These are phyloP conservation scores for Vitis cinerea DNA, from an alignment of 164 flowering plant species.

Conservation along the genomic window DNA sequence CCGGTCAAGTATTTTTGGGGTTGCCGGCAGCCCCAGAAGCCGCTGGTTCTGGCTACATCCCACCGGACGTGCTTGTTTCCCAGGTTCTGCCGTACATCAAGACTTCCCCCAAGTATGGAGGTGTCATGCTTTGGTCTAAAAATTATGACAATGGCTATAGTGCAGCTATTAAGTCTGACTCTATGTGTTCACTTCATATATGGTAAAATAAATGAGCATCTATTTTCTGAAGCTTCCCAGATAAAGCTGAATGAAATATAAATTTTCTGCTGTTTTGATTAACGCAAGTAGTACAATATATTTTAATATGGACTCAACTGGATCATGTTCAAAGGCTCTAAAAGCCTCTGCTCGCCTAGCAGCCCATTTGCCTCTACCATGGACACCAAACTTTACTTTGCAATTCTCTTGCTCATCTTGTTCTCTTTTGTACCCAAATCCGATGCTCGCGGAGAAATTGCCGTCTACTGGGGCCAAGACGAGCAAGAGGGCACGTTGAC, in stretches of 20 bases:
- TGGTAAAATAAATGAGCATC: too few species aligned
- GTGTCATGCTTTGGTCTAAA: slow-evolving; percentile 17
- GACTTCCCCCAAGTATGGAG: slow-evolving; percentile 12
- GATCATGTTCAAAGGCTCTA: too few species aligned
- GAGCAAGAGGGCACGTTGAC: slow-evolving; percentile 13
- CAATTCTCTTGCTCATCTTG: not conserved
- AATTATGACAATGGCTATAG: slow-evolving; percentile 11
- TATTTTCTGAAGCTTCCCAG: too few species aligned
- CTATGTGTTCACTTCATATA: too few species aligned
- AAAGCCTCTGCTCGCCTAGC: too few species aligned
- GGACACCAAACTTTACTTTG: too few species aligned
- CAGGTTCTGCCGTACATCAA: slow-evolving; percentile 7
- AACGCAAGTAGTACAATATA: too few species aligned
- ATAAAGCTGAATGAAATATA: too few species aligned
- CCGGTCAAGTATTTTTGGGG: slow-evolving; percentile 4
- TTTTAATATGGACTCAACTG: too few species aligned
- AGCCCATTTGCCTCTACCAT: too few species aligned
- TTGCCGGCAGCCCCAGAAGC: slow-evolving; percentile 14
- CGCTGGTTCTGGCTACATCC: slow-evolving; percentile 7
- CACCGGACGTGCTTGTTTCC: not conserved
- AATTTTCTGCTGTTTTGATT: too few species aligned
- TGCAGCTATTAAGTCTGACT: not conserved
- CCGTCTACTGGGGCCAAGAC: slow-evolving; percentile 24
- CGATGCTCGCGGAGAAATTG: slow-evolving; percentile 8
- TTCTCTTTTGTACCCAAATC: not conserved